Evolutionary conservation across 1,284 basidiomycete genomes (phyloP).

Genomic region (Melampsora occidentalis): DNA sequence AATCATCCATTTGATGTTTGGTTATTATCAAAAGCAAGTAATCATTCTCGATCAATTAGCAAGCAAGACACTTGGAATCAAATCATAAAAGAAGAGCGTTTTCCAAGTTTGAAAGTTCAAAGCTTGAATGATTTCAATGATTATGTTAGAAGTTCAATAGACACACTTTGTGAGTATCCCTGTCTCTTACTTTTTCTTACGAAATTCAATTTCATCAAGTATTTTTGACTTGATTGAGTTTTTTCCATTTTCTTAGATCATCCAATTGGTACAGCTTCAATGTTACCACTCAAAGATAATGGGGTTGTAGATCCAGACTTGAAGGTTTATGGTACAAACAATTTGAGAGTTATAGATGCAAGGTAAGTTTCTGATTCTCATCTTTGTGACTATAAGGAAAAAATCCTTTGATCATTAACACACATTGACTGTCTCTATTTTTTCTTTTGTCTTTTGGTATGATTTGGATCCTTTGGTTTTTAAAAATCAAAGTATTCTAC

Average conservation of each 20-base stretch:
- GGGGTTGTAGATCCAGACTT: slow-evolving; percentile 71
- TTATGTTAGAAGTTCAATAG: slow-evolving; percentile 14
- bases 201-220: not conserved
- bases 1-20: too few species aligned
- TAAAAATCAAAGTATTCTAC: not conserved
- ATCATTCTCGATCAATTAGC: too few species aligned
- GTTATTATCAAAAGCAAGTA: too few species aligned
- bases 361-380: not conserved
- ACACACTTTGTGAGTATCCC: not conserved
- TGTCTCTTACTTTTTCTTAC: not conserved
- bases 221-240: not conserved
- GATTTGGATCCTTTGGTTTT: too few species aligned
- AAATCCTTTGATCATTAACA: too few species aligned
- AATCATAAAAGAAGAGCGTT: slow-evolving; percentile 25
- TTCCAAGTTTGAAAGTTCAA: slow-evolving; percentile 21
- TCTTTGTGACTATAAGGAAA: too few species aligned
- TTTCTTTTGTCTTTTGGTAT: too few species aligned
- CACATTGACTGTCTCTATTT: too few species aligned
- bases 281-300: slow-evolving; percentile 71
- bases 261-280: slow-evolving; percentile 60
- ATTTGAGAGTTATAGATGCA: slow-evolving; percentile 60
- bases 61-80: too few species aligned
- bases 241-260: slow-evolving; percentile 42
- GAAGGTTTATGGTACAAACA: slow-evolving; percentile 69
- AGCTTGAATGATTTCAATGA: slow-evolving; percentile 10